Base-by-base conservation (phyloP, 192 early-diverging fungal species). In the Umbelopsis sp. region DNA sequence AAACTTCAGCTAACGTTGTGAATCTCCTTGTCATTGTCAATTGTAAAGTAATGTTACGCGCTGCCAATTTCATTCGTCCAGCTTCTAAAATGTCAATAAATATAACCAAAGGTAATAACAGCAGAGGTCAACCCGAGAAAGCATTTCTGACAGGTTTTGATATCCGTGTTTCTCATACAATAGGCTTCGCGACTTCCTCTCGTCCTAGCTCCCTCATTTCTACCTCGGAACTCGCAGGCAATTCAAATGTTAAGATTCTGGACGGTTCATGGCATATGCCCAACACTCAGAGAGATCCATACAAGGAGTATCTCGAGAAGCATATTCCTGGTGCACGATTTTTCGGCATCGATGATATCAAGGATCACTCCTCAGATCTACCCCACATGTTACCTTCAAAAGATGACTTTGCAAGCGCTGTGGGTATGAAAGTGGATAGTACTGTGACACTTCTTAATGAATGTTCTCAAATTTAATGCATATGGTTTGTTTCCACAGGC, bases 211-310 rank as follows among this genome's bases (percentile, higher is more conserved):
- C 56, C 12, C 69, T 78, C 43, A 25, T 78, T 4, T 71, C 69
- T 2, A 53, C 67, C 11, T 34, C 70, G 20, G 67, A 70, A 43
- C 43, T 78, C 3, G 59, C 72, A 4, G 65, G 54, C 14, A 45
- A 41, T 22, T 24, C 70, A 38, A 71, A 80, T 41, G 89, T 96
- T 65, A 88, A 91, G n/a, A 81, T 94, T 3, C 74, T 98, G 1
- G 97, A 98, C 81, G 92, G 91, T 36, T 94, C 93, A 17, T 98
- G 95, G 95, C 91, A 97, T 81, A 90, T 97, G 81, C 93, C 94
- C 11, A 87, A 87, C 41, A 45, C 85, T 24, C 86, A 86, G 32
- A 86, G 91, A 45, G 80, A 93, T 66, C 80, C 91, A 49, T 80
- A 86, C 74, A 74, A 84, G n/a, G 94, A 96, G 77, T 95, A 86